phyloP scores from a whole-genome alignment of 163 green algal genomes.

The Botryococcus braunii region DNA sequence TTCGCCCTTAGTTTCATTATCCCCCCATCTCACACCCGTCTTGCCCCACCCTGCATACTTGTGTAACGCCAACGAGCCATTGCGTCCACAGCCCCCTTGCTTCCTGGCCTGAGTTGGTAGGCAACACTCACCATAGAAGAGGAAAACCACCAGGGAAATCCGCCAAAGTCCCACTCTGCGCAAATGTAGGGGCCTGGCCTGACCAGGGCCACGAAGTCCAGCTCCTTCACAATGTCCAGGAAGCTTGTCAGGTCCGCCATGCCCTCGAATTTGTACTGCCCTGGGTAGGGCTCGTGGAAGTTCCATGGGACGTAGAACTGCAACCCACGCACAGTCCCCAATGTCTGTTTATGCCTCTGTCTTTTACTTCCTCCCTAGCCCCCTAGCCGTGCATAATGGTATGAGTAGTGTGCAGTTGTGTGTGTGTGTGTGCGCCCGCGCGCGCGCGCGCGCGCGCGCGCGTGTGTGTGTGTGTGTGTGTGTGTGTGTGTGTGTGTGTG shows the following conservation, averaged over 20 bases:
- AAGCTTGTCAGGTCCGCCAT: constrained; percentile 38
- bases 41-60: no score
- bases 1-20: no score
- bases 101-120: no score
- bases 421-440: not conserved
- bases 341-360: no score
- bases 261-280: constrained; percentile 30
- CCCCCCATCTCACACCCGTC: no score
- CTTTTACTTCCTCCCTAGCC: not conserved
- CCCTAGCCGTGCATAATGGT: not conserved
- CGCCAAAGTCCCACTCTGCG: constrained; percentile 59
- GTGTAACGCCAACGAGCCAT: no score
- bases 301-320: constrained; percentile 58
- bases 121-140: constrained; percentile 23
- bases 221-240: constrained; percentile 29
- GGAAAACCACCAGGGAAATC: constrained; percentile 51
- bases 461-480: not conserved
- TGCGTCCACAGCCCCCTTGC: no score
- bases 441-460: no score
- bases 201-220: constrained; percentile 38
- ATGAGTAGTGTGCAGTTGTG: not conserved
- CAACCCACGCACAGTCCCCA: constrained; percentile 1
- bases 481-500: not conserved
- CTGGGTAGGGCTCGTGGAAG: constrained; percentile 43
- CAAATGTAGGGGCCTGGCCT: constrained; percentile 64